phyloP scores from a whole-genome alignment of 768 basidiomycete species.

The Amanita subjunquillea region DNA sequence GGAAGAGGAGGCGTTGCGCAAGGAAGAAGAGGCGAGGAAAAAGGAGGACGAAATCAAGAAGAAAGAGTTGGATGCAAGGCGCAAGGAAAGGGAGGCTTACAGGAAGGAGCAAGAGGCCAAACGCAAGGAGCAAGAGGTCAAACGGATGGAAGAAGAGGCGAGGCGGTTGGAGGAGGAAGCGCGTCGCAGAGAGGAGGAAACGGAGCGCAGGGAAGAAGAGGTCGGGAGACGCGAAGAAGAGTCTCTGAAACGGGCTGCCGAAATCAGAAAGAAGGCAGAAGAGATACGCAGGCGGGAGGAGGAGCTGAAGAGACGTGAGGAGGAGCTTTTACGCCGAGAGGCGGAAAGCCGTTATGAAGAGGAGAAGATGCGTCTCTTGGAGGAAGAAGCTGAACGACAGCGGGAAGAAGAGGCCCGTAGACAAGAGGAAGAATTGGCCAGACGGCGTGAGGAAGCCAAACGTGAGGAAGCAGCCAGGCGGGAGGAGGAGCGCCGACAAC shows the following conservation, averaged over 20 bases:
- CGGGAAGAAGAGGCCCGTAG: neutral
- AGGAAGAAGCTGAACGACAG: conserved; percentile 1
- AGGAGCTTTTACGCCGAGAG: conserved; percentile 11
- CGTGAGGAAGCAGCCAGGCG: conserved; percentile 8
- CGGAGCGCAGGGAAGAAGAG: conserved; percentile 5
- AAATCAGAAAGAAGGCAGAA: conserved; percentile 14
- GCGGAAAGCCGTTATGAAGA: neutral
- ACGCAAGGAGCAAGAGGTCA: conserved; percentile 1
- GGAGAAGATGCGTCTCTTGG: neutral
- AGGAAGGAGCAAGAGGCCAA: conserved; percentile 14
- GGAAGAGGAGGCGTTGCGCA: conserved; percentile 19
- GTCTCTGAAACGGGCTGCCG: conserved; percentile 5
- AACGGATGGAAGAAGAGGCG: conserved; percentile 9
- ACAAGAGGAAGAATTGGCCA: conserved; percentile 7
- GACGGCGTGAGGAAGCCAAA: conserved; percentile 17
- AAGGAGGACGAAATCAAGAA: conserved; percentile 19
- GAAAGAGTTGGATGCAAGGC: conserved; percentile 12
- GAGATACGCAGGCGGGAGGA: conserved; percentile 6
- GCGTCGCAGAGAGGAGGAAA: conserved; percentile 3
- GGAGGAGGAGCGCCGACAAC: conserved; percentile 6
- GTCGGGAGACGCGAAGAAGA: conserved; percentile 6
- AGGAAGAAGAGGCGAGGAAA: conserved; percentile 25
- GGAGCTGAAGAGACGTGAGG: conserved; percentile 4
- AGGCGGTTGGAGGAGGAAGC: conserved; percentile 10
- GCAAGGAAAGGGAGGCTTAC: conserved; percentile 11